Base-by-base conservation (phyloP, 2,329 filamentous ascomycete species). In the Aspergillus brasiliensis region DNA sequence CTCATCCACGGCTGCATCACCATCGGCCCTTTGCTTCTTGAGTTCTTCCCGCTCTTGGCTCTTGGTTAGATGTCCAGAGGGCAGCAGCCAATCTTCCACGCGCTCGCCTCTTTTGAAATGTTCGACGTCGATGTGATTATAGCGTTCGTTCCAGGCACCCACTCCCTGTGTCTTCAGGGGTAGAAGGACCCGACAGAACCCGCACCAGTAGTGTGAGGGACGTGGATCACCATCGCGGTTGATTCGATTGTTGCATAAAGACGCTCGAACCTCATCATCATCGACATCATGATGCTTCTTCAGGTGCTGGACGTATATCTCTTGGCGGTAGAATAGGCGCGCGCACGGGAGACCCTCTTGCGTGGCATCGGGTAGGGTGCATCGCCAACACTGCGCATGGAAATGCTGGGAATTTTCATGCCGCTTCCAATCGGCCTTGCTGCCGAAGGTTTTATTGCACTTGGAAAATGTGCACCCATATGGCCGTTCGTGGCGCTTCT, bases 371-470 rank as follows among this genome's bases (percentile, higher is more conserved):
- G 65, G 71, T 28, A 83, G 74, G 28, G 84, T 80, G 71, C 92
- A 97, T 28, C 84, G 85, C 87, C 90, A 97, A 51, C 83, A 82
- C 69, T 92, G 88, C 5, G 84, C 74, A 60, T 89, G 85, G 62
- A 85, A 86, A 72, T 97, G 92, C 69, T 94, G 90, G 15, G 85
- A 87, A 65, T 87, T 89, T 70, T 97, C 94, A 69, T 97, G 93
- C 1, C 93, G 86, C 72, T 96, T 96, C 93, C 87, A 97, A 75
- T 97, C 93, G 60, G 92, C 93, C 72, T 97, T 96, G 74, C 90
- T 93, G n/a, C 93, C 93, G 66, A 97, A 97, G 0, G 73, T 81
- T 70, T 91, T 92, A 51, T 77, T 74, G 69, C 93, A 97, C 28
- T 78, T 76, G 8, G 81, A 75, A 64, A 88, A 90, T 0, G 92